Conservation (phyloP, 768 basidiomycete species). For the Pulveroboletus ravenelii region DNA sequence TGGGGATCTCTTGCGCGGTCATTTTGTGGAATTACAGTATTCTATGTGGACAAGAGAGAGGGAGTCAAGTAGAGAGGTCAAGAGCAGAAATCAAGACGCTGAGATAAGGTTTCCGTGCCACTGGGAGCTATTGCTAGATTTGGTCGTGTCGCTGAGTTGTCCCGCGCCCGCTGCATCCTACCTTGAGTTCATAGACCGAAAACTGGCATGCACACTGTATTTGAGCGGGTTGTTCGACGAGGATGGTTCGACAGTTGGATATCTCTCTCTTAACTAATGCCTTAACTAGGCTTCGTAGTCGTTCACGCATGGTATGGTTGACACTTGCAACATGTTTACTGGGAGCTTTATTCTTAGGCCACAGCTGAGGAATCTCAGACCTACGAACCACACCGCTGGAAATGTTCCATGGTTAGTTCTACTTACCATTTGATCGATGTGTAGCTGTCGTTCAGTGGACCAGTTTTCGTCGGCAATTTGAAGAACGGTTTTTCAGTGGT, state of each 20-base stretch:
- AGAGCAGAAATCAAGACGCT: slow-evolving; percentile 32
- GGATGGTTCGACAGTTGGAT: not conserved
- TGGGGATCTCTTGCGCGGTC: slow-evolving; percentile 52
- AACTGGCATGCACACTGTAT: not conserved
- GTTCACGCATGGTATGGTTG: not conserved
- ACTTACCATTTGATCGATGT: no score
- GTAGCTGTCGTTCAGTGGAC: no score
- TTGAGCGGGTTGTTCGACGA: not conserved
- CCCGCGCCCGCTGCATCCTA: not conserved
- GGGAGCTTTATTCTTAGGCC: no score
- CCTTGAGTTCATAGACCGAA: no score
- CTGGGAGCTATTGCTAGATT: slow-evolving; percentile 23
- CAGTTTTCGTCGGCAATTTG: no score
- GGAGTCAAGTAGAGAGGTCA: slow-evolving; percentile 20
- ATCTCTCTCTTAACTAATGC: not conserved
- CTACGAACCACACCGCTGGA: no score
- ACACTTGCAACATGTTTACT: no score
- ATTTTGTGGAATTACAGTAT: slow-evolving; percentile 33
- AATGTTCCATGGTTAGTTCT: no score
- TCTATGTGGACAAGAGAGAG: slow-evolving; percentile 20
- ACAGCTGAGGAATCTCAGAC: no score
- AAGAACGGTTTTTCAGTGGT: no score
- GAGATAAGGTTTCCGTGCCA: slow-evolving; percentile 36
- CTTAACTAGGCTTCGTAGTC: no score
- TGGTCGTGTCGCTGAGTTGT: slow-evolving; percentile 14